Evolutionary conservation across 1,139 yeast species (phyloP).

Genomic region (Schizosaccharomyces versatilis): DNA sequence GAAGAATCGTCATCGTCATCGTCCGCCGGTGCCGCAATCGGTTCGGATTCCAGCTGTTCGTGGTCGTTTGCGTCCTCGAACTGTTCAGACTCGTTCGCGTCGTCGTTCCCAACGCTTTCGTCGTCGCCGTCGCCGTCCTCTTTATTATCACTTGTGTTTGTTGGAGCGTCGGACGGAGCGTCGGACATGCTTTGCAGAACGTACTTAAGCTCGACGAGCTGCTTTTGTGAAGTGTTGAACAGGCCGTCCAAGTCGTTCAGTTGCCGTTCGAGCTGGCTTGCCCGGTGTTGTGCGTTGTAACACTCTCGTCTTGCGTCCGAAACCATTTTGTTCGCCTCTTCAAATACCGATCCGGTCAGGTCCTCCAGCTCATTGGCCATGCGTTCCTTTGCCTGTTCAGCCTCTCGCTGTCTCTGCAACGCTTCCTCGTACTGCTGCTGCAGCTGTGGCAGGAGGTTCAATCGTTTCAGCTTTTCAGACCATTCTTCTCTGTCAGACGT

Average conservation of each 20-base stretch:
- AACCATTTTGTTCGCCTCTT: constrained; percentile 56
- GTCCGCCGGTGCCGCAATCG: too few relatives aligned
- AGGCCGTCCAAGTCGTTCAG: constrained; percentile 51
- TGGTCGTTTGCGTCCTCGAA: too few relatives aligned
- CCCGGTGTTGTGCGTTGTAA: constrained; percentile 21
- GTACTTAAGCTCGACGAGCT: constrained; percentile 44
- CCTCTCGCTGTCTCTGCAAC: constrained; percentile 17
- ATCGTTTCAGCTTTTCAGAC: not conserved
- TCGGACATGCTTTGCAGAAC: constrained; percentile 28
- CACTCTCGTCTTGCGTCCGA: constrained; percentile 32
- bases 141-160: too few relatives aligned
- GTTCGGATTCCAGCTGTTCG: too few relatives aligned
- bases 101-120: too few relatives aligned
- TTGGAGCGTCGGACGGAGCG: not conserved
- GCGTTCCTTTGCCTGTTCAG: constrained; percentile 31
- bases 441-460: not conserved
- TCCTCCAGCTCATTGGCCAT: constrained; percentile 51
- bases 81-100: too few relatives aligned
- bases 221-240: constrained; percentile 43
- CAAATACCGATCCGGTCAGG: constrained; percentile 41
- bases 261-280: constrained; percentile 39
- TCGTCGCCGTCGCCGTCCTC: too few relatives aligned
- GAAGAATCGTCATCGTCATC: too few relatives aligned
- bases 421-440: not conserved
- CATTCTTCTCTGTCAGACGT: not conserved